Percentiles rank a stretch among this genome's conserved stretches.
Conservation (phyloP, 2,329 filamentous ascomycete species). For the Ophiostoma ips region DNA sequence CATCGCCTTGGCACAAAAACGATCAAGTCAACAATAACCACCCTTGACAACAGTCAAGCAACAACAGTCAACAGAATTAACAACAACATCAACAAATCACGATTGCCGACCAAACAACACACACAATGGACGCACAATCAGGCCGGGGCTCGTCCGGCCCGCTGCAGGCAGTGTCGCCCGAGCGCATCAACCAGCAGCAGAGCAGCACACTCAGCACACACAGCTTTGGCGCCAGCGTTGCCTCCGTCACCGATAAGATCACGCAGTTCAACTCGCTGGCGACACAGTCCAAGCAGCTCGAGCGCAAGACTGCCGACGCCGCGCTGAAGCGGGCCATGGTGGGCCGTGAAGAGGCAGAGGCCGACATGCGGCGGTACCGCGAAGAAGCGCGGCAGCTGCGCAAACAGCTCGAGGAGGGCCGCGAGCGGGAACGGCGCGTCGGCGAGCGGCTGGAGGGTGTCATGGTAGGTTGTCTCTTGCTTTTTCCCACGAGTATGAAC, state of each 20-base stretch:
- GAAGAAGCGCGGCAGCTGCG: conserved; percentile 45
- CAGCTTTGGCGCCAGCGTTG: conserved; percentile 2
- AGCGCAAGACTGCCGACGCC: conserved; percentile 51
- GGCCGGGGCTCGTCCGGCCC: conserved; percentile 39
- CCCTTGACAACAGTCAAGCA: too few relatives aligned
- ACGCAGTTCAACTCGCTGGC: conserved; percentile 60
- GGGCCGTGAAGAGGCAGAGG: conserved; percentile 57
- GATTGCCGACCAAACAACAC: not conserved
- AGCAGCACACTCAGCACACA: not conserved
- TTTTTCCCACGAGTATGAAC: too few relatives aligned
- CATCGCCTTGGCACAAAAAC: too few relatives aligned
- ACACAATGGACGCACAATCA: conserved; percentile 5
- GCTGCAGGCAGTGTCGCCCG: conserved; percentile 47
- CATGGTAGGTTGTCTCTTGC: conserved; percentile 36
- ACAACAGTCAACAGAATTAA: not conserved
- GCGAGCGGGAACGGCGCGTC: conserved; percentile 50
- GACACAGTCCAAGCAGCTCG: conserved; percentile 43
- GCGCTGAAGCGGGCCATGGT: conserved; percentile 53
- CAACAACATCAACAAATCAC: not conserved
- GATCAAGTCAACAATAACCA: too few relatives aligned
- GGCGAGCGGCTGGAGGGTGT: conserved; percentile 53
- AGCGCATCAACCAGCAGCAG: conserved; percentile 43
- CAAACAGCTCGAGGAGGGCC: conserved; percentile 49
- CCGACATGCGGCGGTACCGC: conserved; percentile 47
- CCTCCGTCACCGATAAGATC: conserved; percentile 51